phyloP scores from a whole-genome alignment of 768 basidiomycete genomes.

The Russula griseocarnosa region DNA sequence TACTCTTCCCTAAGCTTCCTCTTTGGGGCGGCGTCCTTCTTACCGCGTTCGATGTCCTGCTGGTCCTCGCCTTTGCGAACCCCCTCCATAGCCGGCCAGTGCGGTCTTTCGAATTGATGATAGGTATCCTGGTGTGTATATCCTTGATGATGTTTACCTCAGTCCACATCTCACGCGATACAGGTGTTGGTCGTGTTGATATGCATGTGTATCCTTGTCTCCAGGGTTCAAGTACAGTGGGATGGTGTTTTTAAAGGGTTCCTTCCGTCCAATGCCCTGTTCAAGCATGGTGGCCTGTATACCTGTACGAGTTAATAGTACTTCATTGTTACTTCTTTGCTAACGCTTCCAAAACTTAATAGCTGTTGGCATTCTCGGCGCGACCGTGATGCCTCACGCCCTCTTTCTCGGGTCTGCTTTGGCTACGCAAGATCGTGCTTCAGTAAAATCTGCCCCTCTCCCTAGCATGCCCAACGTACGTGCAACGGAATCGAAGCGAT shows the following conservation, averaged over 20 bases:
- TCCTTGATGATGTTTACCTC: neutral
- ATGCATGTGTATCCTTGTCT: conserved; percentile 29
- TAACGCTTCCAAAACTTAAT: neutral
- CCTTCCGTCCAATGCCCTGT: conserved; percentile 24
- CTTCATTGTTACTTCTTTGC: neutral
- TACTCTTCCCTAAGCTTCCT: conserved; percentile 49
- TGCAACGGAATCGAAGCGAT: neutral
- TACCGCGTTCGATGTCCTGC: conserved; percentile 47
- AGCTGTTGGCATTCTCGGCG: conserved; percentile 35
- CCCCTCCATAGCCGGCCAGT: conserved; percentile 56
- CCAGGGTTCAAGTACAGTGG: conserved; percentile 24
- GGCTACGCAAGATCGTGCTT: conserved; percentile 41
- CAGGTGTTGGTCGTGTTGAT: conserved; percentile 28
- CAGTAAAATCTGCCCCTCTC: conserved; percentile 3
- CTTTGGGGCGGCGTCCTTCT: conserved; percentile 48
- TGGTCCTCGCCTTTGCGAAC: conserved; percentile 66
- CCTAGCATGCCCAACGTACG: neutral
- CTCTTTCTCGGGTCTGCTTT: conserved; percentile 44
- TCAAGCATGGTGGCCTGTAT: conserved; percentile 25
- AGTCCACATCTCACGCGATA: neutral
- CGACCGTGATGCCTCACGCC: conserved; percentile 49
- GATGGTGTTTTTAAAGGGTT: conserved; percentile 22
- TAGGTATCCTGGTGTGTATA: conserved; percentile 33
- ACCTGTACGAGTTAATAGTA: conserved; percentile 16
- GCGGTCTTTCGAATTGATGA: conserved; percentile 61